A percentile compares a stretch with the other conserved stretches of the same genome.
These are phyloP conservation scores for Lipomyces starkeyi DNA, from an alignment of 805 yeast genomes.

Conservation along the genomic window DNA sequence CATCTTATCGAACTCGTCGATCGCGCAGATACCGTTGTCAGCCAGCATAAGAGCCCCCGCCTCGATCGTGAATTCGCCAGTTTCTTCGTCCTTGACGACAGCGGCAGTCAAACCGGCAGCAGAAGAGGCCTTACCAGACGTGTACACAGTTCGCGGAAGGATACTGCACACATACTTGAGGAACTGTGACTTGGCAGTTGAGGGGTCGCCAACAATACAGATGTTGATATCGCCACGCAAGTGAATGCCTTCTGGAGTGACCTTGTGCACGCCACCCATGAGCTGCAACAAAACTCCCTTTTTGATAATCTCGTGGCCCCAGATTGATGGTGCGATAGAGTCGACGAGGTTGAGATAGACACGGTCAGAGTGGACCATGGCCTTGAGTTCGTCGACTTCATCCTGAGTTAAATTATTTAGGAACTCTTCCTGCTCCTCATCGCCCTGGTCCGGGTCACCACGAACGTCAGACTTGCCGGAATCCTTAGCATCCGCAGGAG, in stretches of 20 bases:
- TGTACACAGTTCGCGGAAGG: constrained; percentile 92
- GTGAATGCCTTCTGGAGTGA: constrained; percentile 91
- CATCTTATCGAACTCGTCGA: constrained; percentile 99
- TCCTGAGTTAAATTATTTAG: constrained; percentile 77
- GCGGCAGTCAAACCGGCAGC: constrained; percentile 99
- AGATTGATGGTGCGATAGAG: constrained; percentile 94
- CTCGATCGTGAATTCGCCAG: constrained; percentile 95
- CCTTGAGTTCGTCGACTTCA: constrained; percentile 82
- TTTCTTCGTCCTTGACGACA: constrained; percentile 95
- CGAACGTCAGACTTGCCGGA: constrained; percentile 48
- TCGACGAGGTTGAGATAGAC: constrained; percentile 82
- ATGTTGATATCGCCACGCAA: constrained; percentile 96
- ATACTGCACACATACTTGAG: constrained; percentile 89
- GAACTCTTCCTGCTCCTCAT: constrained; percentile 75
- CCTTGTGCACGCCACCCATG: constrained; percentile 94
- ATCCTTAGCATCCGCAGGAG: constrained; percentile 57
- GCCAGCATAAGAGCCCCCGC: constrained; percentile 99
- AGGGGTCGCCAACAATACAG: constrained; percentile 97
- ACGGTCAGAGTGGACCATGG: constrained; percentile 88
- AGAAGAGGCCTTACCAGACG: constrained; percentile 97
- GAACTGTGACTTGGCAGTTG: constrained; percentile 95
- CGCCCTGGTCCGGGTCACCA: constrained; percentile 55
- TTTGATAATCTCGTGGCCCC: constrained; percentile 92
- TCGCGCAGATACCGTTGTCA: constrained; percentile 97
- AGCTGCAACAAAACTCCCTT: constrained; percentile 89